phyloP scores from a whole-genome alignment of 2,329 filamentous ascomycete species.

The Aureobasidium melanogenum region DNA sequence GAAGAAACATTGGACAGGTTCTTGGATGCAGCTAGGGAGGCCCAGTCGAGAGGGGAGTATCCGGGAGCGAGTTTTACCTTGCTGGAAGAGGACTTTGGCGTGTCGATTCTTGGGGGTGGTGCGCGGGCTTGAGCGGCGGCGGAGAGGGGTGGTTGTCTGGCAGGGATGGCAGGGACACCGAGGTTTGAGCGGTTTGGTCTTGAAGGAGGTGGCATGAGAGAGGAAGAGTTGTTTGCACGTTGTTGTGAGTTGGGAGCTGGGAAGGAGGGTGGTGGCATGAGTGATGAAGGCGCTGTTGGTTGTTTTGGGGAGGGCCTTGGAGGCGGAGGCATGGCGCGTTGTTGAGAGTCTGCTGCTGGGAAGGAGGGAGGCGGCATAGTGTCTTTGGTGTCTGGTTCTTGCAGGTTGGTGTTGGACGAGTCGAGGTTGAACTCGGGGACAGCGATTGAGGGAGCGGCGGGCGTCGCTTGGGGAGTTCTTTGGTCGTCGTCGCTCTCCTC shows the following conservation, averaged over 20 bases:
- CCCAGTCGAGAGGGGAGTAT: constrained; percentile 95
- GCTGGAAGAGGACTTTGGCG: constrained; percentile 35
- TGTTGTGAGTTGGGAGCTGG: constrained; percentile 39
- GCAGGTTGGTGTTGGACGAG: neutral
- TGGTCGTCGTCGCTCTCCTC: constrained; percentile 13
- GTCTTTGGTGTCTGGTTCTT: neutral
- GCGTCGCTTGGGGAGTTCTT: constrained; percentile 24
- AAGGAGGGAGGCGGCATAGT: constrained; percentile 31
- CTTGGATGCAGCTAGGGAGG: constrained; percentile 61
- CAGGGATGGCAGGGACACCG: constrained; percentile 35
- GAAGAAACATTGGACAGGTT: constrained; percentile 43
- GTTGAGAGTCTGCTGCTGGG: constrained; percentile 37
- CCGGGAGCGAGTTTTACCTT: constrained; percentile 81
- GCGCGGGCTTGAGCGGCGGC: constrained; percentile 20
- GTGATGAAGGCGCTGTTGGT: too few relatives aligned
- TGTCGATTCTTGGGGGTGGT: constrained; percentile 26
- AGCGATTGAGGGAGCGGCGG: constrained; percentile 11
- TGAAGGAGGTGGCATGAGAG: constrained; percentile 23
- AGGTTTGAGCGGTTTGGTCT: constrained; percentile 19
- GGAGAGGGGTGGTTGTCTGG: constrained; percentile 32
- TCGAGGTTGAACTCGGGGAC: constrained; percentile 17
- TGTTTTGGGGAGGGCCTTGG: constrained; percentile 2
- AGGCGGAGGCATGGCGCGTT: constrained; percentile 25
- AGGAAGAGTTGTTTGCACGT: constrained; percentile 26
- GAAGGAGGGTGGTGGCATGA: constrained; percentile 33